phyloP scores from a whole-genome alignment of 2,329 filamentous ascomycete genomes.

The Monilinia polystroma region DNA sequence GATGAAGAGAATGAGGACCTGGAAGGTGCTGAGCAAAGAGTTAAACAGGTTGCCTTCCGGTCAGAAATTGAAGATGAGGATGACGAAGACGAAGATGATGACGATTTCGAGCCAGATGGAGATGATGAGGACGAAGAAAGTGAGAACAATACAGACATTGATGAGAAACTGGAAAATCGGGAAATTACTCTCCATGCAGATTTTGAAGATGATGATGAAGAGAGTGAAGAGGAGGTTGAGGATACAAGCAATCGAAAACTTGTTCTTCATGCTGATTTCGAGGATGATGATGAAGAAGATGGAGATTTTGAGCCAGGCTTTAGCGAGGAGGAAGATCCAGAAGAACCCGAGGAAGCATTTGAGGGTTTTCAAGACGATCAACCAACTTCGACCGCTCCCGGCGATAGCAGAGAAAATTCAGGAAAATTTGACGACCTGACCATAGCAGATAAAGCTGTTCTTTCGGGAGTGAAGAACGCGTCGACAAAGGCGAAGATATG shows the following conservation, averaged over 20 bases:
- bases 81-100: slow-evolving; percentile 27
- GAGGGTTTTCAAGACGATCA: slow-evolving; percentile 16
- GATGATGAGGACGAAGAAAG: slow-evolving; percentile 30
- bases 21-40: slow-evolving; percentile 25
- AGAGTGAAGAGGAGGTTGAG: slow-evolving; percentile 40
- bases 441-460: slow-evolving; percentile 23
- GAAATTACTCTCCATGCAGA: too few relatives aligned
- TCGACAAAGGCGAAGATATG: slow-evolving; percentile 32
- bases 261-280: slow-evolving; percentile 30
- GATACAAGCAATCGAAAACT: slow-evolving; percentile 32
- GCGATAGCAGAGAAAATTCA: slow-evolving; percentile 1
- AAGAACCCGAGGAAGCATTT: slow-evolving; percentile 16
- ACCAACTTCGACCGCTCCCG: background rate
- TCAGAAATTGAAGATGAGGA: slow-evolving; percentile 19
- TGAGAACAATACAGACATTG: too few relatives aligned
- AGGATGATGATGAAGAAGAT: slow-evolving; percentile 26
- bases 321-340: slow-evolving; percentile 26
- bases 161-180: too few relatives aligned
- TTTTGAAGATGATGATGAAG: slow-evolving; percentile 11
- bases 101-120: slow-evolving; percentile 36
- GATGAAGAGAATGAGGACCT: slow-evolving; percentile 43
- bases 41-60: slow-evolving; percentile 32
- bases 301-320: slow-evolving; percentile 37
- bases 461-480: slow-evolving; percentile 28
- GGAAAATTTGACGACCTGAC: slow-evolving; percentile 21